Base-by-base conservation (phyloP, 202 grass and related monocot genomes). In the Miscanthus sacchariflorus region DNA sequence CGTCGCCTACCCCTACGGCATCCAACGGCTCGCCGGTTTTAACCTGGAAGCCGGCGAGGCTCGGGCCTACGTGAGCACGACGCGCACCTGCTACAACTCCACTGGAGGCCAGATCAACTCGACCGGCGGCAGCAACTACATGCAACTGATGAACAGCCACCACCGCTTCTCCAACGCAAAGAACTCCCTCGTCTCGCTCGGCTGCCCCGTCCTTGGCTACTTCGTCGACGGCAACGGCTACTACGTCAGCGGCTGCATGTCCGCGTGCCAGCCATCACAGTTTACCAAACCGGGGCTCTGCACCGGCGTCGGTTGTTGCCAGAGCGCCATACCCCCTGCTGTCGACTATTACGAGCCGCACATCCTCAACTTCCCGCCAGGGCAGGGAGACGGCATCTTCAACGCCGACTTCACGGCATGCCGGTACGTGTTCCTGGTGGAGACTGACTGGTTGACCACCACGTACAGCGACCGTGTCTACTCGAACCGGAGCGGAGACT, bases 271-370 rank as follows among this genome's bases (percentile, higher is more conserved):
- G 5, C 88, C 85, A 3, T 8, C 69, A 12, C 21, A 8, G 80
- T 48, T n/a, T 25, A 40, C 12, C 5, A 17, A 6, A 18, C 50
- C 50, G 0, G 84, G 87, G 13, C 35, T 70, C 68, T 96, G 92
- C 88, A 87, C 88, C 4, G 86, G 94, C 63, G 92, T 81, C 9
- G 83, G 76, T 3, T 96, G 94, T 81, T 96, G 92, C 90, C 83
- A 91, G 83, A 96, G 85, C 72, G 23, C 17, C 3, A 94, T 96
- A 61, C 86, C 92, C 0, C 1, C 3, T 0, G 84, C 40, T 0
- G 1, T 91, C 0, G 2, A 13, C 76, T 92, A 3, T 12, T 94
- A 19, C 66, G 58, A 86, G 85, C 40, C 72, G 0, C 0, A 42
- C 50, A 14, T 28, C 52, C 14, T 59, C 12, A 84, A 77, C 18